Evolutionary conservation across 2,329 filamentous ascomycete genomes (phyloP).

Genomic region (Diaporthe aspalathi): DNA sequence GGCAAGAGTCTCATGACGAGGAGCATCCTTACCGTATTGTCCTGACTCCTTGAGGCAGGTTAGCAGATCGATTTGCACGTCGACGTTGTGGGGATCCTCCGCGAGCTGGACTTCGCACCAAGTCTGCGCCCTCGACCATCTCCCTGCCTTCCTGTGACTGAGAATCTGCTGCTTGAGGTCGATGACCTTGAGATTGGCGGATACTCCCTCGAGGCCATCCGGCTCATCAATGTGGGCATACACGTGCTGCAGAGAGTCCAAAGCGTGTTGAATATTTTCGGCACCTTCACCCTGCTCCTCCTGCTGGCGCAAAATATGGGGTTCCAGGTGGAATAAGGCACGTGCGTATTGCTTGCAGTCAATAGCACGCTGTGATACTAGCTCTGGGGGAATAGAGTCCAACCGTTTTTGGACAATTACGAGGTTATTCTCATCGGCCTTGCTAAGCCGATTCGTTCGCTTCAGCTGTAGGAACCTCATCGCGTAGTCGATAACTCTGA

Average conservation of each 20-base stretch:
- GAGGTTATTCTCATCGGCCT: slow-evolving; percentile 61
- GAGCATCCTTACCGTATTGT: slow-evolving; percentile 77
- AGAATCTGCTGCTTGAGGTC: slow-evolving; percentile 94
- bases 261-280: slow-evolving; percentile 71
- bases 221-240: slow-evolving; percentile 98
- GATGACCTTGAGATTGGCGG: slow-evolving; percentile 84
- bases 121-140: slow-evolving; percentile 94
- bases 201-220: slow-evolving; percentile 95
- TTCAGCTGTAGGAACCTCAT: slow-evolving; percentile 90
- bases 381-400: slow-evolving; percentile 75
- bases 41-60: slow-evolving; percentile 95
- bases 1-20: background rate
- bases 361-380: slow-evolving; percentile 84
- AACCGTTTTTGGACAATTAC: slow-evolving; percentile 63
- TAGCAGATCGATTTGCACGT: slow-evolving; percentile 85
- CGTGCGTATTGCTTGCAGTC: slow-evolving; percentile 94
- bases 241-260: slow-evolving; percentile 87
- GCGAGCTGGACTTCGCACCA: slow-evolving; percentile 96
- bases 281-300: slow-evolving; percentile 58
- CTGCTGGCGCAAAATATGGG: slow-evolving; percentile 73
- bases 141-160: slow-evolving; percentile 90
- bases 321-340: slow-evolving; percentile 94
- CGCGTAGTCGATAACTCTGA: slow-evolving; percentile 90
- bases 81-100: slow-evolving; percentile 79
- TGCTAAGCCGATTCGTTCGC: slow-evolving; percentile 52